Evolutionary conservation across 208 protist genomes (phyloP).

Genomic region (Porcisia deanei): DNA sequence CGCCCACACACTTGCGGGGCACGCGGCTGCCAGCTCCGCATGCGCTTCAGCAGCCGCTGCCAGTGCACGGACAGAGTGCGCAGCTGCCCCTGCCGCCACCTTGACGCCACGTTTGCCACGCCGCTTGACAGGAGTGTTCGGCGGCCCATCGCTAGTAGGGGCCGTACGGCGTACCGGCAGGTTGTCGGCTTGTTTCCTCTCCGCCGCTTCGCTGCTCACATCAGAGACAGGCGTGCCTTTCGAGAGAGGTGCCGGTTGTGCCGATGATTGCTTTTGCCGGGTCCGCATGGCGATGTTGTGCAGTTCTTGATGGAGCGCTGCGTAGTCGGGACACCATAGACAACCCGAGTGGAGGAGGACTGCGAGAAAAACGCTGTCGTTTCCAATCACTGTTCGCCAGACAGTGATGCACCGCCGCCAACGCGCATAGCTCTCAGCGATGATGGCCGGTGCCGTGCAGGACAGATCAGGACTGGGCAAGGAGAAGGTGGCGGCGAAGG

Average conservation of each 20-base stretch:
- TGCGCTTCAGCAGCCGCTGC: constrained; percentile 7
- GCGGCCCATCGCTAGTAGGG: background rate
- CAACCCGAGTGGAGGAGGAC: constrained; percentile 72
- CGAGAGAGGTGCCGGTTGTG: background rate
- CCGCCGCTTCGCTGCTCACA: background rate
- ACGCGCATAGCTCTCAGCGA: constrained; percentile 28
- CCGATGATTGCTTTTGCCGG: background rate
- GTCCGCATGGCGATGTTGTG: constrained; percentile 1
- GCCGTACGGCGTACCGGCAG: background rate
- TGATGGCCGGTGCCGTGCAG: background rate
- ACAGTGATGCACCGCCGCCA: constrained; percentile 64
- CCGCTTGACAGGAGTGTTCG: constrained; percentile 1
- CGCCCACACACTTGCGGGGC: constrained; percentile 39
- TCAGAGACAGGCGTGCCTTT: background rate
- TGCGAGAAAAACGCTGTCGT: constrained; percentile 64
- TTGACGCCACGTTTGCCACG: constrained; percentile 14
- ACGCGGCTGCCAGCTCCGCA: constrained; percentile 1
- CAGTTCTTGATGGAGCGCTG: constrained; percentile 13
- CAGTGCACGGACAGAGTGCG: constrained; percentile 2
- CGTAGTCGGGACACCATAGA: constrained; percentile 63
- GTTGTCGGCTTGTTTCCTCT: background rate
- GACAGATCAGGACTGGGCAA: background rate
- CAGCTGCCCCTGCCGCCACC: constrained; percentile 6
- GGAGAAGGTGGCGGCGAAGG: background rate
- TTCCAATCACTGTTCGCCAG: constrained; percentile 66